Conservation (phyloP, 345 rosid genomes). For the Psidium guajava region DNA sequence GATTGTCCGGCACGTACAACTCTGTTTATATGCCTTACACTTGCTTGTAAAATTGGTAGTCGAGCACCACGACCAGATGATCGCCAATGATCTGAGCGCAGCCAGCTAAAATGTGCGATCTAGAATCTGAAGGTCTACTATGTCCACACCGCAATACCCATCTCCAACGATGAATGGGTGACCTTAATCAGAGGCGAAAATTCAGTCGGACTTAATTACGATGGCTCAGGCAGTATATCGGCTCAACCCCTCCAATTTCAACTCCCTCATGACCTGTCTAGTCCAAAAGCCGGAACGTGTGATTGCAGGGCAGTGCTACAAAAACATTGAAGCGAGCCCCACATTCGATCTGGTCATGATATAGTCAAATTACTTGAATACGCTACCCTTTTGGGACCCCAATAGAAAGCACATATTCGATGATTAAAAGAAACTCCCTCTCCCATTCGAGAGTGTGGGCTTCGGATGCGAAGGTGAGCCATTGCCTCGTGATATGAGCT, state of each 20-base stretch:
- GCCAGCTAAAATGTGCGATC: slow-evolving; percentile 25
- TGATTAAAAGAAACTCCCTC: slow-evolving; percentile 37
- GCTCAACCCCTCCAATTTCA: too few relatives aligned
- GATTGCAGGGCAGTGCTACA: too few relatives aligned
- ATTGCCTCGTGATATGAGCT: slow-evolving; percentile 27
- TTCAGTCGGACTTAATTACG: too few relatives aligned
- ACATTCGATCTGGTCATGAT: slow-evolving; percentile 33
- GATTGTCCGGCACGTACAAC: not conserved
- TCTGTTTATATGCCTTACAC: not conserved
- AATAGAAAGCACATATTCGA: slow-evolving; percentile 10
- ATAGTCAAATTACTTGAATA: not conserved
- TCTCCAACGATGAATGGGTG: slow-evolving; percentile 29
- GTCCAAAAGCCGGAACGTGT: too few relatives aligned
- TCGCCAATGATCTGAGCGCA: slow-evolving; percentile 38
- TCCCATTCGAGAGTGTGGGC: slow-evolving; percentile 49
- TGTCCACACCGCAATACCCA: slow-evolving; percentile 28
- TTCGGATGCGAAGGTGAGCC: slow-evolving; percentile 50
- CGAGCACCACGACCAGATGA: slow-evolving; percentile 34
- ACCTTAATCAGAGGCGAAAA: slow-evolving; percentile 21
- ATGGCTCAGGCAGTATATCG: too few relatives aligned
- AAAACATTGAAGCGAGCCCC: not conserved
- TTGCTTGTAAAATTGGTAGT: slow-evolving; percentile 21
- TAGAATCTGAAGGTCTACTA: slow-evolving; percentile 28
- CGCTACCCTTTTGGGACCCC: slow-evolving; percentile 27
- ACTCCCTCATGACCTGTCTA: too few relatives aligned